A percentile compares a stretch with the other conserved stretches of the same genome.
Conservation (phyloP, 768 basidiomycete species). For the Polyporus arcularius region DNA sequence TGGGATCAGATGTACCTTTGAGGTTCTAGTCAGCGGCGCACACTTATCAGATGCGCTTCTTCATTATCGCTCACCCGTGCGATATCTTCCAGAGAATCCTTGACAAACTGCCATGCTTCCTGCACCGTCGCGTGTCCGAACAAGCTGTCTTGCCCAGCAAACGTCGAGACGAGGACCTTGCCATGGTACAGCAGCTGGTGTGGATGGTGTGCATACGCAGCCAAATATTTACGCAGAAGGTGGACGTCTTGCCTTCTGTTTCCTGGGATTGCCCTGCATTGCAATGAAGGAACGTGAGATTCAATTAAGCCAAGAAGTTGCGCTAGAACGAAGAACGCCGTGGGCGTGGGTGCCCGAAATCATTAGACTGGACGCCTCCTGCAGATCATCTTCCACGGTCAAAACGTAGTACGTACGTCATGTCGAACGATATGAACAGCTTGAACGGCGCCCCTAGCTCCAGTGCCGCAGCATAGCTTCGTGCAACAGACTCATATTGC, state of each 20-base stretch:
- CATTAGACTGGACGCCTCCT: too few species aligned
- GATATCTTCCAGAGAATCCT: slow-evolving; percentile 28
- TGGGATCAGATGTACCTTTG: slow-evolving; percentile 34
- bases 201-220: slow-evolving; percentile 29
- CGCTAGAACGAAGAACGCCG: neutral
- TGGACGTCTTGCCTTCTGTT: slow-evolving; percentile 15
- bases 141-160: slow-evolving; percentile 38
- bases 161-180: slow-evolving; percentile 38
- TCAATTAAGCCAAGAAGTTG: neutral
- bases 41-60: neutral
- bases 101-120: slow-evolving; percentile 31
- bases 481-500: slow-evolving; percentile 24
- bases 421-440: slow-evolving; percentile 41
- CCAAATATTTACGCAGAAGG: slow-evolving; percentile 30
- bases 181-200: slow-evolving; percentile 34
- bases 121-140: slow-evolving; percentile 30
- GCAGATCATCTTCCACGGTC: too few species aligned
- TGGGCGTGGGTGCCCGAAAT: too few species aligned
- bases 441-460: slow-evolving; percentile 38
- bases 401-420: slow-evolving; percentile 28
- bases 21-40: neutral
- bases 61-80: slow-evolving; percentile 28
- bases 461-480: slow-evolving; percentile 52
- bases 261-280: slow-evolving; percentile 34
- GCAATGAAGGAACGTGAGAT: too few species aligned